Base-by-base conservation (phyloP, 257 asterid genomes). In the Lycium ferocissimum region DNA sequence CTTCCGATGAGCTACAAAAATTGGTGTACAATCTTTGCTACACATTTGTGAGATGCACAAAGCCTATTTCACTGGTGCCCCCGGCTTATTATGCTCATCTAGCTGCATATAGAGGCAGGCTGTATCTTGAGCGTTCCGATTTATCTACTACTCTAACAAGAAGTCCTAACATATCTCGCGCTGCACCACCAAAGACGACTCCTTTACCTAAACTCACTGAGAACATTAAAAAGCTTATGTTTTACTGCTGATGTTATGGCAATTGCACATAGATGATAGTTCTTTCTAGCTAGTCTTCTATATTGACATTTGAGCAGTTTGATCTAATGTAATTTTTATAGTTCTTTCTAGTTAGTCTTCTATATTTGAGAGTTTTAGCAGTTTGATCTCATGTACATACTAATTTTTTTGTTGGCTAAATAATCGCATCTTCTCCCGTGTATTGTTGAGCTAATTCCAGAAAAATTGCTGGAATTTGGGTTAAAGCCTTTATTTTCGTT, bases 21-120 rank as follows among this genome's bases (percentile, higher is more conserved):
- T 56, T 97, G 90, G 98, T 97, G 5, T 94, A 97, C 90, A 93
- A 92, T 85, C 95, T 97, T 13, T 97, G 99, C 89, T 97, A 93
- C 92, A 97, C 99, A 18, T 97, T 91, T 83, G 95, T 93, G 80
- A 91, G 98, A 91, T 97, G 99, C 87, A 97, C 99, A 3, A 94
- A 94, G 92, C 99, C 99, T 22, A 89, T 97, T 33, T 97, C 99
- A 15, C 63, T 97, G 89, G 99, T 97, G 53, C 99, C 99, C 0
- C 98, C 99, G 0, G 98, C 92, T 63, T 95, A 97, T 37, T 97
- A 97, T 33, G 99, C 99, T 0, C 99, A 97, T 59, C 93, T 97
- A 47, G 99, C 98, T 15, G 99, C 99, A 0, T 97, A 95, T 49
- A 89, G 99, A 87, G 99, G 99, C 43, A 83, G 99, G 63, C 66